Evolutionary conservation across 2,329 filamentous ascomycete genomes (phyloP).

Genomic region (Colletotrichum somersetense): DNA sequence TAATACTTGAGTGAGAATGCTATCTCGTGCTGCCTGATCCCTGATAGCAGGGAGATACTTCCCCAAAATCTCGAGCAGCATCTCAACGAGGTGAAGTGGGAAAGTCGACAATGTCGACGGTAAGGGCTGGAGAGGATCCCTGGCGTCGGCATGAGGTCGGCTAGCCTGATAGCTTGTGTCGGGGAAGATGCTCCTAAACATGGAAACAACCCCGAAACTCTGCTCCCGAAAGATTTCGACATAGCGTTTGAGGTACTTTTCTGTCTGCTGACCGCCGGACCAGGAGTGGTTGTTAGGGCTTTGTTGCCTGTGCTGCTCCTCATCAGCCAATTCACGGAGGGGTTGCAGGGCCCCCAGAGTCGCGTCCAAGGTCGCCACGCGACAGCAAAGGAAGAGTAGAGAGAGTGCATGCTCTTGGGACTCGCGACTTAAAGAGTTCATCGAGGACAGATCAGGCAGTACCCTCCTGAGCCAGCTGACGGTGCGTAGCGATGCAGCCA

Average conservation of each 20-base stretch:
- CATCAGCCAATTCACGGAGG: conserved; percentile 88
- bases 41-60: conserved; percentile 84
- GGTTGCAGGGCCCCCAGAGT: conserved; percentile 89
- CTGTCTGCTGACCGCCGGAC: conserved; percentile 89
- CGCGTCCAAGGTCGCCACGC: conserved; percentile 81
- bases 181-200: conserved; percentile 92
- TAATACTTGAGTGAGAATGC: conserved; percentile 89
- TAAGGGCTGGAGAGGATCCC: conserved; percentile 67
- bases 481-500: conserved; percentile 90
- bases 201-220: conserved; percentile 93
- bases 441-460: conserved; percentile 75
- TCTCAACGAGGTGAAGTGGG: conserved; percentile 83
- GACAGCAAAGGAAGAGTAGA: conserved; percentile 87
- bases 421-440: conserved; percentile 27
- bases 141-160: conserved; percentile 33
- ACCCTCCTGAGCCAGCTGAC: conserved; percentile 92
- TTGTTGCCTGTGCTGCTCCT: conserved; percentile 72
- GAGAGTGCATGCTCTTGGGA: conserved; percentile 77
- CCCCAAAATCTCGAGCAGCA: conserved; percentile 82
- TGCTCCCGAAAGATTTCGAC: conserved; percentile 98
- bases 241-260: conserved; percentile 93
- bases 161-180: conserved; percentile 54
- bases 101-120: conserved; percentile 87
- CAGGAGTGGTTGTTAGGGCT: conserved; percentile 59
- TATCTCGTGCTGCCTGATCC: conserved; percentile 85